A percentile compares a stretch with the other conserved stretches of the same genome.
Conservation (phyloP, 208 protist genomes). For the Leishmania martiniquensis region DNA sequence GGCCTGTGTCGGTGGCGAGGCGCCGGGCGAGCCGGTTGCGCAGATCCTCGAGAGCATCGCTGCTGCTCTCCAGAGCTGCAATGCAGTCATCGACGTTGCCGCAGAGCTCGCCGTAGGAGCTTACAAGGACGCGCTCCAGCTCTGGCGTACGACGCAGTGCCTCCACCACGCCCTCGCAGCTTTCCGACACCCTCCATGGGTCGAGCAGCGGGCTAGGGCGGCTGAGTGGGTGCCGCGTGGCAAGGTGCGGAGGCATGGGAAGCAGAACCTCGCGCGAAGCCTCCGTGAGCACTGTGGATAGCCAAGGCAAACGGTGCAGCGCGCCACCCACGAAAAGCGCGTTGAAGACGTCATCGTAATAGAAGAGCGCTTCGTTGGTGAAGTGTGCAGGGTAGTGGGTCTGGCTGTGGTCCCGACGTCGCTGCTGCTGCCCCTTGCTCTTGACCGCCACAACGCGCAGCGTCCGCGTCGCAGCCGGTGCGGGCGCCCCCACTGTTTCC, state of each 20-base stretch:
- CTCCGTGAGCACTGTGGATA: conserved; percentile 52
- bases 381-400: conserved; percentile 60
- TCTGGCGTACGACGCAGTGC: conserved; percentile 48
- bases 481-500: not conserved
- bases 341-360: conserved; percentile 63
- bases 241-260: conserved; percentile 46
- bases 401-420: conserved; percentile 25
- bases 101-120: conserved; percentile 60
- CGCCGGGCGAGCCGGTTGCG: conserved; percentile 67
- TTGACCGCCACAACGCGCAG: conserved; percentile 30
- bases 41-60: conserved; percentile 55
- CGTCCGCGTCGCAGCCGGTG: conserved; percentile 6
- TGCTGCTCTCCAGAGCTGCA: conserved; percentile 36
- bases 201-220: conserved; percentile 38
- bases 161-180: conserved; percentile 26
- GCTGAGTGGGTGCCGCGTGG: conserved; percentile 21
- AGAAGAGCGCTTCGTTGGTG: conserved; percentile 53
- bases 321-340: conserved; percentile 53
- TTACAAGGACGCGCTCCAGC: conserved; percentile 58
- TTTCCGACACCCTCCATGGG: conserved; percentile 51
- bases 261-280: conserved; percentile 34
- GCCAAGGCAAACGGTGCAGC: conserved; percentile 63
- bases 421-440: conserved; percentile 30
- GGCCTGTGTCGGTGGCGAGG: conserved; percentile 57
- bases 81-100: conserved; percentile 60